A percentile compares a stretch with the other conserved stretches of the same genome.
phyloP scores from a whole-genome alignment of 139 green algal genomes.

The Picochlorum costavermella region DNA sequence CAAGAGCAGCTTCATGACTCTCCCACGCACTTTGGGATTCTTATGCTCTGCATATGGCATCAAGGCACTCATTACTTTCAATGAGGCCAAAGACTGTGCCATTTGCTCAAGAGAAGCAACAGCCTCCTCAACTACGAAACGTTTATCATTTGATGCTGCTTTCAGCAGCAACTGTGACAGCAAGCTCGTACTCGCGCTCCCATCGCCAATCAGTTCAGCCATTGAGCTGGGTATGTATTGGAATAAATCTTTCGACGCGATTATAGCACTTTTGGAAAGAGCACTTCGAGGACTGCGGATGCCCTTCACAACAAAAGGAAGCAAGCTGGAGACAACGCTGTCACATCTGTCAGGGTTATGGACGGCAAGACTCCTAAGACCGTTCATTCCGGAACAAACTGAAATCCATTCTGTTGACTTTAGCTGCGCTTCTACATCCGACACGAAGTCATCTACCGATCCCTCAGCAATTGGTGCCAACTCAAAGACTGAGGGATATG shows the following conservation, averaged over 20 bases:
- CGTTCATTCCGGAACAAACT: constrained; percentile 13
- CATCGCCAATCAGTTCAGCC: constrained; percentile 32
- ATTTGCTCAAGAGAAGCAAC: constrained; percentile 18
- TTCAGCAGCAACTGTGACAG: constrained; percentile 52
- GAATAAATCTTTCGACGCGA: constrained; percentile 39
- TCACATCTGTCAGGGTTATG: constrained; percentile 15
- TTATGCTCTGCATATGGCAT: constrained; percentile 48
- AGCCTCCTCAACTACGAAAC: constrained; percentile 58
- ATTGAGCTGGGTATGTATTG: constrained; percentile 18
- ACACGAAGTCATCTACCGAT: not conserved
- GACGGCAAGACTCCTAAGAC: constrained; percentile 23
- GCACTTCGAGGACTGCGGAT: constrained; percentile 47
- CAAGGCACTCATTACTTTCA: constrained; percentile 20
- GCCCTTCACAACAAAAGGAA: constrained; percentile 38
- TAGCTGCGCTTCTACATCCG: constrained; percentile 10
- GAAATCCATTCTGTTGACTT: constrained; percentile 25
- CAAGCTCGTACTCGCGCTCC: constrained; percentile 31
- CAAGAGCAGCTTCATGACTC: constrained; percentile 12
- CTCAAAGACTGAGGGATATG: constrained; percentile 24
- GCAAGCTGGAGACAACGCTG: constrained; percentile 13
- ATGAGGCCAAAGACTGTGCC: constrained; percentile 10
- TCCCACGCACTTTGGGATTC: constrained; percentile 41
- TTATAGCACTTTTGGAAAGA: constrained; percentile 46
- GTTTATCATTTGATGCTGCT: constrained; percentile 51
- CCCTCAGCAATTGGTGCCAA: constrained; percentile 11